Conservation (phyloP, 2,329 filamentous ascomycete species). For the Neonectria coccinea region DNA sequence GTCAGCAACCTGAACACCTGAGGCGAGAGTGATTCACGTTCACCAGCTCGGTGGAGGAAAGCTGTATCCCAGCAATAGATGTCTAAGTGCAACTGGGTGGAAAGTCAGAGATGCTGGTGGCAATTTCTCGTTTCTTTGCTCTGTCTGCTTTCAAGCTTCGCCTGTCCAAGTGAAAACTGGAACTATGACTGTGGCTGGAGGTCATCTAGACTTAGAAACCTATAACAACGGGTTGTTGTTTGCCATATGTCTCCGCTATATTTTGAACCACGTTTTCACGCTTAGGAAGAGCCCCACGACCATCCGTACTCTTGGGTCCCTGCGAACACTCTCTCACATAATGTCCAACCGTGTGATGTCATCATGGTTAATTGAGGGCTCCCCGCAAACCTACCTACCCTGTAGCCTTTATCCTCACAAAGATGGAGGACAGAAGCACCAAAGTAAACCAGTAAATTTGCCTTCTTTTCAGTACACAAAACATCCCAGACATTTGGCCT, state of each 20-base stretch:
- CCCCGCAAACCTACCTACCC: not conserved
- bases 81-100: not conserved
- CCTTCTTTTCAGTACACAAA: not conserved
- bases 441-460: no score
- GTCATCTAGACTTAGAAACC: no score
- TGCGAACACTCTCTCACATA: not conserved
- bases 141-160: not conserved
- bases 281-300: not conserved
- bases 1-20: constrained; percentile 36
- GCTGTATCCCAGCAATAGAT: not conserved
- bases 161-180: no score
- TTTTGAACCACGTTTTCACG: not conserved
- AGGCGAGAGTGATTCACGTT: constrained; percentile 10
- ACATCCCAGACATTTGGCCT: not conserved
- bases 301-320: not conserved
- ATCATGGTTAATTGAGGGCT: not conserved
- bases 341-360: constrained; percentile 3
- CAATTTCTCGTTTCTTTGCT: not conserved
- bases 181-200: no score
- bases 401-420: not conserved
- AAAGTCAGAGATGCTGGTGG: not conserved
- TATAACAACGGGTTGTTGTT: not conserved
- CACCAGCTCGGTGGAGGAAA: not conserved
- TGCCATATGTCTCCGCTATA: not conserved
- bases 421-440: not conserved